Evolutionary conservation across 352 stramenopile species (phyloP).

Genomic region (Globisporangium barbulae): DNA sequence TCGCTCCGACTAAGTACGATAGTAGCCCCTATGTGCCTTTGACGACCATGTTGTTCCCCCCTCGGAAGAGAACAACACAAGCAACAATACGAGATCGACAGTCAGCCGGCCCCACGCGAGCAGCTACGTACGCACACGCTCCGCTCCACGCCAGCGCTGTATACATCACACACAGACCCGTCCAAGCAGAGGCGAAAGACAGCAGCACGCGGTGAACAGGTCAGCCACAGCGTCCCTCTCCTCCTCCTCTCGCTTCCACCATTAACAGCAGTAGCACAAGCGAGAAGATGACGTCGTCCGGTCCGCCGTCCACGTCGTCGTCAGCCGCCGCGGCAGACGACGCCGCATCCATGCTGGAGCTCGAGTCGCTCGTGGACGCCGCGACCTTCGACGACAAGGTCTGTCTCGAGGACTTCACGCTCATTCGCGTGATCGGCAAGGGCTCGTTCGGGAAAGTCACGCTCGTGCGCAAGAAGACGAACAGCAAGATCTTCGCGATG

Average conservation of each 20-base stretch:
- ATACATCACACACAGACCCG: neutral
- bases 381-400: slow-evolving; percentile 87
- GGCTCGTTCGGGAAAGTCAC: slow-evolving; percentile 88
- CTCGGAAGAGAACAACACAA: slow-evolving; percentile 6
- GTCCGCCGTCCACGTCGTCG: slow-evolving; percentile 27
- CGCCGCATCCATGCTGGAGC: slow-evolving; percentile 40
- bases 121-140: neutral
- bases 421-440: slow-evolving; percentile 89
- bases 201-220: neutral
- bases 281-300: slow-evolving; percentile 55
- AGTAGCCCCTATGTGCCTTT: neutral
- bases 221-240: neutral
- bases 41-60: slow-evolving; percentile 2
- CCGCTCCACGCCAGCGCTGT: neutral
- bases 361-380: slow-evolving; percentile 69
- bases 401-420: slow-evolving; percentile 86
- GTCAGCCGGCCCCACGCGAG: neutral
- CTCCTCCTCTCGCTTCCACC: neutral
- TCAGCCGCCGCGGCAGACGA: slow-evolving; percentile 14
- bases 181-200: neutral
- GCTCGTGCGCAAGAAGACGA: slow-evolving; percentile 89
- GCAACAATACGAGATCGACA: neutral
- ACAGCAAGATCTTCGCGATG: slow-evolving; percentile 90
- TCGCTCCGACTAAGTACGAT: neutral
- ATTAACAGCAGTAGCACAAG: slow-evolving; percentile 13